Conservation (phyloP, 371 early-diverging fungal genomes). For the Mucor racemosus region DNA sequence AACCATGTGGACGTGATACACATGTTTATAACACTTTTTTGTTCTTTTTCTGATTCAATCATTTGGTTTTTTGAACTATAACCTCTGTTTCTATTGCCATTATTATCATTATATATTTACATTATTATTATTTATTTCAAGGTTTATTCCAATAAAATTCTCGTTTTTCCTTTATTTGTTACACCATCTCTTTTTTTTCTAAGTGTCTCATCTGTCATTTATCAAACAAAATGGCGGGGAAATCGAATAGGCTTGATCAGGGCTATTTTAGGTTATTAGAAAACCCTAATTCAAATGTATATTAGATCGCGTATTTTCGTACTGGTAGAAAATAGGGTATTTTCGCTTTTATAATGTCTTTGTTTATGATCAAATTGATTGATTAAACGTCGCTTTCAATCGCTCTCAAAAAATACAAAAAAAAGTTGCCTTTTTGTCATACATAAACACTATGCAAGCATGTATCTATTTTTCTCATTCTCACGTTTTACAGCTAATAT, state of each 20-base stretch:
- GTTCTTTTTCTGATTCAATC: too few species aligned
- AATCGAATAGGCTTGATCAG: conserved; percentile 5
- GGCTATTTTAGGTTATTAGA: background rate
- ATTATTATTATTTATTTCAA: background rate
- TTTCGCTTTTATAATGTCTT: too few species aligned
- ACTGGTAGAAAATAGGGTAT: too few species aligned
- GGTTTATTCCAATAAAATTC: background rate
- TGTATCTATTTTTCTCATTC: background rate
- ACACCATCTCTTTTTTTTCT: background rate
- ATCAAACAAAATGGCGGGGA: conserved; percentile 9
- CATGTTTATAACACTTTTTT: background rate
- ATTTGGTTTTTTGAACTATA: too few species aligned
- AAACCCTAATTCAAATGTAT: too few species aligned
- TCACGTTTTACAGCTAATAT: background rate
- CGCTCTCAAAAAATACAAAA: background rate
- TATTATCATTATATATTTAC: conserved; percentile 1
- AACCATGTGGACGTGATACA: conserved; percentile 21
- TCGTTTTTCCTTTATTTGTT: conserved; percentile 1
- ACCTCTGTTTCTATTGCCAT: background rate
- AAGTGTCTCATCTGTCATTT: conserved; percentile 22
- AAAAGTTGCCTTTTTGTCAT: background rate
- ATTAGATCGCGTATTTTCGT: too few species aligned
- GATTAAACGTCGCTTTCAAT: too few species aligned
- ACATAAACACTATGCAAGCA: background rate
- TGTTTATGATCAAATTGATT: too few species aligned